A percentile compares a stretch with the other conserved stretches of the same genome.
Conservation (phyloP, 1,284 basidiomycete species). For the Ceratobasidium papillatum region DNA sequence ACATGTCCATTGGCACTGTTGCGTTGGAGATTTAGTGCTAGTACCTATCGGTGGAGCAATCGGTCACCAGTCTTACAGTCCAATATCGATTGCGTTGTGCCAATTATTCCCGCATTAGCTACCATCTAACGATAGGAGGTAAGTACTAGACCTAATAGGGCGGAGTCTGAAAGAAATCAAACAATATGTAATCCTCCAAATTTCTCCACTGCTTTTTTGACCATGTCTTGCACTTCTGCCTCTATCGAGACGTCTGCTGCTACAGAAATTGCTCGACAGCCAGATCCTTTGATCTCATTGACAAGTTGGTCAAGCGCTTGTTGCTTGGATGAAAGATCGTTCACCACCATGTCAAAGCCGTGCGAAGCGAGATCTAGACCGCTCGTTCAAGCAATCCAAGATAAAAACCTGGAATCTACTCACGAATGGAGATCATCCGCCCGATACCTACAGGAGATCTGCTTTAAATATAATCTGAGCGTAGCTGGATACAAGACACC, state of each 20-base stretch:
- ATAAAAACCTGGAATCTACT: not conserved
- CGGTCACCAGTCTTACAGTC: not conserved
- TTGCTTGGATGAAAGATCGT: conserved; percentile 52
- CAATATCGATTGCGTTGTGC: conserved; percentile 41
- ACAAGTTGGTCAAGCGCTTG: conserved; percentile 50
- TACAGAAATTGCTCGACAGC: conserved; percentile 46
- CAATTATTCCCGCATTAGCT: conserved; percentile 47
- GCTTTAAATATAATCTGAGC: not conserved
- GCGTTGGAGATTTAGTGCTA: not conserved
- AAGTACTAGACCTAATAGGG: conserved; percentile 42
- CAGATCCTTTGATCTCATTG: conserved; percentile 52
- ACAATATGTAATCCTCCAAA: conserved; percentile 48
- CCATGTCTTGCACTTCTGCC: conserved; percentile 45
- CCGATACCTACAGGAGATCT: conserved; percentile 50
- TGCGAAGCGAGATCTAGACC: conserved; percentile 54
- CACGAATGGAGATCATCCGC: conserved; percentile 54
- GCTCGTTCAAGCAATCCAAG: no score
- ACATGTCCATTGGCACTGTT: conserved; percentile 11
- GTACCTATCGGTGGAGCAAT: no score
- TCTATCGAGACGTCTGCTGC: conserved; percentile 46
- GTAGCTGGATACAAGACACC: conserved; percentile 46
- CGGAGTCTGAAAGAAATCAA: conserved; percentile 37
- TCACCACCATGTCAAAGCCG: conserved; percentile 55
- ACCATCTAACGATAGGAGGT: conserved; percentile 31
- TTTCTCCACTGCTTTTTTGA: conserved; percentile 41